Conservation (phyloP, 2,329 filamentous ascomycete genomes). For the Fusarium torulosum region DNA sequence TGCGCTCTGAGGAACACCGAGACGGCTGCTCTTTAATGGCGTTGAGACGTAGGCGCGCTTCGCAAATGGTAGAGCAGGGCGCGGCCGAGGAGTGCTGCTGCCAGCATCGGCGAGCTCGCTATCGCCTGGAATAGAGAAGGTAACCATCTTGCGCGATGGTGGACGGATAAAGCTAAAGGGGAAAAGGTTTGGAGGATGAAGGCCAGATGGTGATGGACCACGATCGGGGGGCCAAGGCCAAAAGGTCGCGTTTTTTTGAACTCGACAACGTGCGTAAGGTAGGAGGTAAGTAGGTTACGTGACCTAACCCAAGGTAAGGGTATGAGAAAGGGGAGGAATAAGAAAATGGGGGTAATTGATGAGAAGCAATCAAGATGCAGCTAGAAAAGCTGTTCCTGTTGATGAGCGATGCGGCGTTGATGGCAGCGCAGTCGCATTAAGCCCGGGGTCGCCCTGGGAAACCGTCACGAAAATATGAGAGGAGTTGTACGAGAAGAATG, state of each 20-base stretch:
- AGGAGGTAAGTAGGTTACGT: conserved; percentile 13
- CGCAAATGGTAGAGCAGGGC: conserved; percentile 59
- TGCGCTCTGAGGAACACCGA: conserved; percentile 56
- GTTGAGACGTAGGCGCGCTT: conserved; percentile 58
- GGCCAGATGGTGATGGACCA: conserved; percentile 23
- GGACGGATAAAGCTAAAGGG: conserved; percentile 6
- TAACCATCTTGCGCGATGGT: conserved; percentile 52
- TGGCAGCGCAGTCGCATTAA: conserved; percentile 49
- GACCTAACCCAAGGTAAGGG: conserved; percentile 4
- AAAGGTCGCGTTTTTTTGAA: conserved; percentile 36
- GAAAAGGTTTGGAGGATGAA: conserved; percentile 21
- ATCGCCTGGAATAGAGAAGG: conserved; percentile 56
- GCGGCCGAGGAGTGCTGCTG: conserved; percentile 55
- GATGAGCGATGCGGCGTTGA: conserved; percentile 45
- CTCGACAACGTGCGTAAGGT: conserved; percentile 10
- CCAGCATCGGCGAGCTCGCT: conserved; percentile 49
- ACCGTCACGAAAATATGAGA: conserved; percentile 48
- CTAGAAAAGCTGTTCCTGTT: conserved; percentile 34
- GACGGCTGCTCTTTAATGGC: conserved; percentile 53
- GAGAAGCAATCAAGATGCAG: conserved; percentile 34
- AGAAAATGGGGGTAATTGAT: conserved; percentile 20
- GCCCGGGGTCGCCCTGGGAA: conserved; percentile 49
- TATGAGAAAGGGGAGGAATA: conserved; percentile 17
- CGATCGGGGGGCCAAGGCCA: conserved; percentile 31
- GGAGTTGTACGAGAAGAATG: conserved; percentile 43